Evolutionary conservation across 306 rosid genomes (phyloP).

Genomic region (Pterocarpus santalinus): DNA sequence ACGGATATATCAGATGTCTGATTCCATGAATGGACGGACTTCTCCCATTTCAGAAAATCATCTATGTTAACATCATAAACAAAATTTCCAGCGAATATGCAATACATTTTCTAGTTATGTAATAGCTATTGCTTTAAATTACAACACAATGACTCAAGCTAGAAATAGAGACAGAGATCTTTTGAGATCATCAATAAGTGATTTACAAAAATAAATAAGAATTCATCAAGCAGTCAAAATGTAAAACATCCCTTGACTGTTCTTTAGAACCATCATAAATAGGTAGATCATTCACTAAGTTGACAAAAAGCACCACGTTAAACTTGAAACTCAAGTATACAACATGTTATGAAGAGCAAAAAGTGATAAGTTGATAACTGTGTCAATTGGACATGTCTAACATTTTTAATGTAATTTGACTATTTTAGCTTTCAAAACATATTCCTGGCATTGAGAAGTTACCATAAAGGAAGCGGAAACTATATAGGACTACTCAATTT

Average conservation of each 20-base stretch:
- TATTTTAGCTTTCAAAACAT: not conserved
- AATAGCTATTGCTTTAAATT: conserved; percentile 18
- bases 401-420: conserved; percentile 23
- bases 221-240: conserved; percentile 27
- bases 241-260: conserved; percentile 25
- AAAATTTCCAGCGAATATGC: not conserved
- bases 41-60: too few relatives aligned
- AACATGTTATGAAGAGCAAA: conserved; percentile 23
- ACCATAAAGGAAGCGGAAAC: conserved; percentile 19
- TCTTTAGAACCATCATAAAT: conserved; percentile 5
- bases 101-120: conserved; percentile 25
- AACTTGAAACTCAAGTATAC: not conserved
- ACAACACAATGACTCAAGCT: not conserved
- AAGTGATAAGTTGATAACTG: not conserved
- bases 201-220: conserved; percentile 17
- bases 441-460: conserved; percentile 9
- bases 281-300: not conserved
- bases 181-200: conserved; percentile 8
- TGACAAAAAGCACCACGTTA: conserved; percentile 13
- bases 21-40: not conserved
- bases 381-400: conserved; percentile 28
- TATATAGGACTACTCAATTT: conserved; percentile 24
- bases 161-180: conserved; percentile 2
- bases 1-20: conserved; percentile 5
- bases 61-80: not conserved